phyloP scores from a whole-genome alignment of 192 early-diverging fungal species.

The Pilobolus umbonatus region DNA sequence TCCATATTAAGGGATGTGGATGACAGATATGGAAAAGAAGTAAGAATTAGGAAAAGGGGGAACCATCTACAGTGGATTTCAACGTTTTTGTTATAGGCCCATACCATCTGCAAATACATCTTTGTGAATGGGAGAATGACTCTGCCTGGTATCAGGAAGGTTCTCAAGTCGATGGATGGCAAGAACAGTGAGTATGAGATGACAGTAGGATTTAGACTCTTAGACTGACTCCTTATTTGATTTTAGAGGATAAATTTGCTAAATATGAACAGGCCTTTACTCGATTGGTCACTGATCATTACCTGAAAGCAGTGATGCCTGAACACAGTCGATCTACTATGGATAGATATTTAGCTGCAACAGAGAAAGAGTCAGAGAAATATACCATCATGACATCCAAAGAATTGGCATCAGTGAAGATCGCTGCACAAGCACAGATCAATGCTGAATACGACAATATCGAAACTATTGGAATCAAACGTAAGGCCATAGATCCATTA shows the following conservation, averaged over 20 bases:
- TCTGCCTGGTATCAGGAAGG: slow-evolving; percentile 13
- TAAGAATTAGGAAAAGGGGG: slow-evolving; percentile 24
- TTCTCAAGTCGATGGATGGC: slow-evolving; percentile 10
- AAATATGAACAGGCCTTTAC: slow-evolving; percentile 36
- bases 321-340: slow-evolving; percentile 54
- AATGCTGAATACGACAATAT: slow-evolving; percentile 42
- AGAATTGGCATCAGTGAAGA: slow-evolving; percentile 51
- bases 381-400: slow-evolving; percentile 56
- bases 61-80: neutral
- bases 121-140: slow-evolving; percentile 29
- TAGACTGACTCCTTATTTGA: neutral
- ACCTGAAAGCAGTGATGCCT: slow-evolving; percentile 52
- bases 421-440: slow-evolving; percentile 38
- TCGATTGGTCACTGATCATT: slow-evolving; percentile 57
- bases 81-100: slow-evolving; percentile 14
- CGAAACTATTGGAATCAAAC: slow-evolving; percentile 49
- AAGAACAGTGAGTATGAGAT: slow-evolving; percentile 2
- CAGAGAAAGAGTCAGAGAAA: slow-evolving; percentile 52
- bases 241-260: too few species aligned
- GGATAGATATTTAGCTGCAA: slow-evolving; percentile 59
- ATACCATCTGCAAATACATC: slow-evolving; percentile 13
- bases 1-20: slow-evolving; percentile 48
- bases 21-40: slow-evolving; percentile 56
- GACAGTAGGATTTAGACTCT: neutral
- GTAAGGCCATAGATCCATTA: slow-evolving; percentile 20